Evolutionary conservation across 2,329 filamentous ascomycete species (phyloP).

Genomic region (Septoria petroselini): DNA sequence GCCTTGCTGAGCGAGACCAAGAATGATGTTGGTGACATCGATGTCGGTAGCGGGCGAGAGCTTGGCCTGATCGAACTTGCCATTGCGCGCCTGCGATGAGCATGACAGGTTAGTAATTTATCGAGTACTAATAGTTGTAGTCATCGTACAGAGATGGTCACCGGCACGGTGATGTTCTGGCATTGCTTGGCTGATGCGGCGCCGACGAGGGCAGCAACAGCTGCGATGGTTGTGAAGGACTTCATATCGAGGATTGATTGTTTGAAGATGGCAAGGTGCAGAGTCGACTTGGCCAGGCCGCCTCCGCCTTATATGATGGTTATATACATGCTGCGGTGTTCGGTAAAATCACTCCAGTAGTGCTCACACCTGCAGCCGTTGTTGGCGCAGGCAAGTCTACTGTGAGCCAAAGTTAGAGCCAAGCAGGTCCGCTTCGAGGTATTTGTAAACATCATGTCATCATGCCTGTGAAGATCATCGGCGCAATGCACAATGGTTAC

Average conservation of each 20-base stretch:
- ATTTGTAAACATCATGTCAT: not conserved
- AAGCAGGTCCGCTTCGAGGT: not conserved
- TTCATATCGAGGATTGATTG: slow-evolving; percentile 31
- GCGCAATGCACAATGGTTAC: too few relatives aligned
- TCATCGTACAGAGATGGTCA: slow-evolving; percentile 47
- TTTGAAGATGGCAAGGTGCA: too few relatives aligned
- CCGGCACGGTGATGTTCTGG: slow-evolving; percentile 55
- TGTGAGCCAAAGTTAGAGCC: not conserved
- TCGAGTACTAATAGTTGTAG: too few relatives aligned
- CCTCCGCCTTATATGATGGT: too few relatives aligned
- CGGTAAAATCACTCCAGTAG: not conserved
- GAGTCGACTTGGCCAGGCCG: too few relatives aligned
- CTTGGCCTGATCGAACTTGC: slow-evolving; percentile 50
- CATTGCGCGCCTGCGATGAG: slow-evolving; percentile 45
- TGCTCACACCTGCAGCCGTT: not conserved
- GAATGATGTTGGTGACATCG: slow-evolving; percentile 56
- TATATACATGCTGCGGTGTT: not conserved
- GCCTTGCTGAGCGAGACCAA: slow-evolving; percentile 51
- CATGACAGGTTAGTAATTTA: too few relatives aligned
- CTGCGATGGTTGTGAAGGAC: slow-evolving; percentile 26
- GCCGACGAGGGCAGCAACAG: slow-evolving; percentile 25
- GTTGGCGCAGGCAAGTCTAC: slow-evolving; percentile 2
- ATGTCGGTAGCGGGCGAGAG: slow-evolving; percentile 49
- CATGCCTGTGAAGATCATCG: not conserved
- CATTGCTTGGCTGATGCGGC: slow-evolving; percentile 39